phyloP scores from a whole-genome alignment of 495 filamentous ascomycete genomes.

The Cenococcum geophilum region DNA sequence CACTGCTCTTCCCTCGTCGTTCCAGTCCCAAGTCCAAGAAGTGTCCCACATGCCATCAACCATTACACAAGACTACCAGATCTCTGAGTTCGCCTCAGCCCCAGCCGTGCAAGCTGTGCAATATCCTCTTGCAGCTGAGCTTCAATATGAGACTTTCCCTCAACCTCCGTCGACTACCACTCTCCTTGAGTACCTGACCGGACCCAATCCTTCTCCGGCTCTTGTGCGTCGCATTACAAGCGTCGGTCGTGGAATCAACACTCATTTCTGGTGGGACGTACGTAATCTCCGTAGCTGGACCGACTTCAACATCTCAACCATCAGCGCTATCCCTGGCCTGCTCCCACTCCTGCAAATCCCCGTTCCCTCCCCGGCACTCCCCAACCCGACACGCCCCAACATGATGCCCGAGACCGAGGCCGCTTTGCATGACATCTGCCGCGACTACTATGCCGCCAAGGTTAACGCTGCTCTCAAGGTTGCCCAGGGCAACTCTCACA shows the following conservation, averaged over 20 bases:
- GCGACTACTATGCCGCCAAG: conserved; percentile 65
- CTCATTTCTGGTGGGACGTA: conserved; percentile 92
- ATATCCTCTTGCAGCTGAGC: conserved; percentile 35
- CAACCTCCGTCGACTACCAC: conserved; percentile 52
- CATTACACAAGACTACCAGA: conserved; percentile 31
- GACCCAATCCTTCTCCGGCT: conserved; percentile 69
- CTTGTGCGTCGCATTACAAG: conserved; percentile 76
- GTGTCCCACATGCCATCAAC: conserved; percentile 15
- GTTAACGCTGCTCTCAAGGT: conserved; percentile 70
- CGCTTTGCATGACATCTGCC: conserved; percentile 62
- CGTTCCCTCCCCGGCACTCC: conserved; percentile 59
- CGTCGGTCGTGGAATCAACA: conserved; percentile 60
- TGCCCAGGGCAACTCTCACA: conserved; percentile 55
- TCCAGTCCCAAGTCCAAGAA: conserved; percentile 22
- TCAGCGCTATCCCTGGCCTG: conserved; percentile 67
- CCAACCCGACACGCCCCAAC: conserved; percentile 48
- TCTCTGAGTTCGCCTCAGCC: conserved; percentile 43
- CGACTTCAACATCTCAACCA: conserved; percentile 64
- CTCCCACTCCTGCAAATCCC: conserved; percentile 65
- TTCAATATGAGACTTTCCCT: conserved; percentile 39
- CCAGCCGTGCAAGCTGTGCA: conserved; percentile 25
- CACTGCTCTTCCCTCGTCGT: conserved; percentile 27
- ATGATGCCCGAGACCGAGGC: conserved; percentile 67
- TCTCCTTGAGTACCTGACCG: conserved; percentile 69
- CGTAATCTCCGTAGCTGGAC: conserved; percentile 79